These are phyloP conservation scores for Trichosporon asahii DNA, from an alignment of 1,284 basidiomycete genomes.

Conservation along the genomic window DNA sequence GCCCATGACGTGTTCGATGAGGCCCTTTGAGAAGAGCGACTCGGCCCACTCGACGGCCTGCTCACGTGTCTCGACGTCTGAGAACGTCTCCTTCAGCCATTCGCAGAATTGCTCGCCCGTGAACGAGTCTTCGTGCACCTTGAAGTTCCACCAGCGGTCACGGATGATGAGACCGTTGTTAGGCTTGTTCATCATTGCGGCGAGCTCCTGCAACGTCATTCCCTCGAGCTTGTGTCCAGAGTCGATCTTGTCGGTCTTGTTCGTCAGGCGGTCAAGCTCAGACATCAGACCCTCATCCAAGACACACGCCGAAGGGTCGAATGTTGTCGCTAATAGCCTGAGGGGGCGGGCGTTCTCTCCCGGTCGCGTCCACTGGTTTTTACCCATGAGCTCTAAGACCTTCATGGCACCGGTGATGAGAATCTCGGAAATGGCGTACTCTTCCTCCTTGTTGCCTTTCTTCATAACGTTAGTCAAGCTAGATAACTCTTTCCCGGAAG, in stretches of 20 bases:
- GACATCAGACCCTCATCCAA: conserved; percentile 71
- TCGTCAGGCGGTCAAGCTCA: conserved; percentile 67
- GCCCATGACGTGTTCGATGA: conserved; percentile 74
- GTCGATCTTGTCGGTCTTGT: conserved; percentile 38
- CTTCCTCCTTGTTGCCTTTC: conserved; percentile 67
- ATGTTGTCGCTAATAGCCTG: conserved; percentile 72
- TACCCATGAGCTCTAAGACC: conserved; percentile 80
- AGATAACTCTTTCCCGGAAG: conserved; percentile 65
- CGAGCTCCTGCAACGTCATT: conserved; percentile 41
- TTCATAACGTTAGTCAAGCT: conserved; percentile 46
- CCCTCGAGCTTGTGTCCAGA: conserved; percentile 38
- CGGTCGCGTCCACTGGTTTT: conserved; percentile 67
- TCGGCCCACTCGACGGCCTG: conserved; percentile 76
- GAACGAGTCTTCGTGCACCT: conserved; percentile 62
- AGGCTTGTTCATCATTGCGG: conserved; percentile 46
- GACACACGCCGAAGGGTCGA: conserved; percentile 72
- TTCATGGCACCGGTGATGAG: conserved; percentile 86
- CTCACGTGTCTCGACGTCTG: conserved; percentile 72
- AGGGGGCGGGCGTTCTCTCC: conserved; percentile 60
- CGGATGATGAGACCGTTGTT: conserved; percentile 47
- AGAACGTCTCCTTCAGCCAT: conserved; percentile 81
- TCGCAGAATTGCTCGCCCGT: conserved; percentile 79
- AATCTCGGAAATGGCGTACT: conserved; percentile 78
- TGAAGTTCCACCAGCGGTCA: conserved; percentile 47
- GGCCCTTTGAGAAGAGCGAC: conserved; percentile 68